Conservation (phyloP, 176 grass and related monocot genomes). For the Lolium perenne region DNA sequence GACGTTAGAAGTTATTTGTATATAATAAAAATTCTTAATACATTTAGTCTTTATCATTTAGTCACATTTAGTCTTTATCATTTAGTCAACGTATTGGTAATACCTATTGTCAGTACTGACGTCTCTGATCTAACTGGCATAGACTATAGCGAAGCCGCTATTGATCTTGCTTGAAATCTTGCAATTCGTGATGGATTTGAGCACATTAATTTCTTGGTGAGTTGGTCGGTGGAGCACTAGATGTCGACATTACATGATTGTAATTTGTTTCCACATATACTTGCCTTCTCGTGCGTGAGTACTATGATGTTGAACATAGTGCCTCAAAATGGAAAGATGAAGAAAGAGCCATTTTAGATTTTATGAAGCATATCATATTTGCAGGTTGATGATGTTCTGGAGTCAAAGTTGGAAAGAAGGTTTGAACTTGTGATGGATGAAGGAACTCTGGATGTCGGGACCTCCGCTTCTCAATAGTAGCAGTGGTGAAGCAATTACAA, state of each 20-base stretch:
- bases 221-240: constrained; percentile 5
- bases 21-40: neutral
- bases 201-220: constrained; percentile 86
- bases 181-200: constrained; percentile 76
- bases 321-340: neutral
- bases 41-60: neutral
- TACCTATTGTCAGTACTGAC: constrained; percentile 29
- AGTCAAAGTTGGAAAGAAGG: constrained; percentile 84
- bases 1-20: neutral
- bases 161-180: constrained; percentile 78
- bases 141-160: constrained; percentile 81
- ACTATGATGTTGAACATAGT: neutral
- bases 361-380: neutral
- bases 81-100: neutral
- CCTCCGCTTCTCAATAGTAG: too few relatives aligned
- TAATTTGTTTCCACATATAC: neutral
- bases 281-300: neutral
- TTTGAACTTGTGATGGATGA: constrained; percentile 97
- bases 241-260: neutral
- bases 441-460: constrained; percentile 73
- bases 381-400: constrained; percentile 95
- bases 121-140: constrained; percentile 80
- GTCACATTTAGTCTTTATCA: too few relatives aligned
- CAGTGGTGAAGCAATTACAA: too few relatives aligned
- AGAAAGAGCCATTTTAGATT: constrained; percentile 22